Conservation (phyloP, 2,329 filamentous ascomycete genomes). For the Fusarium sp. region DNA sequence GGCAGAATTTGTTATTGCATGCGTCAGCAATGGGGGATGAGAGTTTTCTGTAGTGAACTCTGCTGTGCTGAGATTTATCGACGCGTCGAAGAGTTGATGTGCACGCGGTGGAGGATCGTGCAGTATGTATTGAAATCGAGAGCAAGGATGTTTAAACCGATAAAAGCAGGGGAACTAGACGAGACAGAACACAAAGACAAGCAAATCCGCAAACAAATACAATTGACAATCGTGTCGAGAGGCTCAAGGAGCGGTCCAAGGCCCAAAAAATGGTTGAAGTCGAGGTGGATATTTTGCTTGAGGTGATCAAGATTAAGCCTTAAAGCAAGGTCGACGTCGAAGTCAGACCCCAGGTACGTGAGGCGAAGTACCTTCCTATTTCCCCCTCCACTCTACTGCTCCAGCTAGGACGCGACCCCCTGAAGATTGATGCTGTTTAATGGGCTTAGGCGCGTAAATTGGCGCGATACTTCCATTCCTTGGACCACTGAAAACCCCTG, state of each 20-base stretch:
- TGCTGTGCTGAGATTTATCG: conserved; percentile 11
- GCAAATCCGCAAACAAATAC: conserved; percentile 14
- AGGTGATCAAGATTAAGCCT: not conserved
- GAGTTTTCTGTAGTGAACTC: conserved; percentile 15
- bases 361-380: conserved; percentile 8
- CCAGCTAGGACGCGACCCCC: conserved; percentile 31
- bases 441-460: conserved; percentile 33
- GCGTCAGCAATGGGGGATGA: conserved; percentile 36
- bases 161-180: not conserved
- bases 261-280: conserved; percentile 25
- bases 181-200: not conserved
- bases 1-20: conserved; percentile 24
- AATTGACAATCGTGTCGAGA: conserved; percentile 7
- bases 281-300: conserved; percentile 34
- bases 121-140: conserved; percentile 14
- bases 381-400: not conserved
- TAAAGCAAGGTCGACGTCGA: not conserved
- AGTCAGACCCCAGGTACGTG: conserved; percentile 15
- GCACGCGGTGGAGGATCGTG: conserved; percentile 43
- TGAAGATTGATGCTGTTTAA: conserved; percentile 17
- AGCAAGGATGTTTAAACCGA: conserved; percentile 5
- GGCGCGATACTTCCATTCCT: conserved; percentile 33
- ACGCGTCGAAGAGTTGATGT: conserved; percentile 42
- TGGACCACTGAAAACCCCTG: conserved; percentile 20
- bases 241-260: conserved; percentile 14